Conservation (phyloP, 2,329 filamentous ascomycete species). For the Aaosphaeria pasadenensis region DNA sequence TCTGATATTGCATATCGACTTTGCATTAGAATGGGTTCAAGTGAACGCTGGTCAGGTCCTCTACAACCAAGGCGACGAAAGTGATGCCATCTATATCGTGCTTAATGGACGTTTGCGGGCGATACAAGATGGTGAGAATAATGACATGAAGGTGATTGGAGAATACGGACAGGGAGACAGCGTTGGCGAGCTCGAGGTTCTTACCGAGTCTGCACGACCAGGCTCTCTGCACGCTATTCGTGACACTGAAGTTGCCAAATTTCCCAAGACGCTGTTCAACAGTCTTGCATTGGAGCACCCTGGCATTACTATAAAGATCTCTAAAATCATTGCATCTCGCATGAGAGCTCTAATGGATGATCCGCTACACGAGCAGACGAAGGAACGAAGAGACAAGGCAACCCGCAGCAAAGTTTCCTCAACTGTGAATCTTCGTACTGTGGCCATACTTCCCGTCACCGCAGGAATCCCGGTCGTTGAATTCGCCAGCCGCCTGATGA, state of each 20-base stretch:
- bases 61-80: constrained; percentile 90
- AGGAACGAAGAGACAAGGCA: constrained; percentile 58
- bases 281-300: constrained; percentile 96
- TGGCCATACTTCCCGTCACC: constrained; percentile 87
- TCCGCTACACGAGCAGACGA: constrained; percentile 64
- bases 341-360: constrained; percentile 89
- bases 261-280: constrained; percentile 94
- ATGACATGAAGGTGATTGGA: constrained; percentile 79
- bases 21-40: constrained; percentile 97
- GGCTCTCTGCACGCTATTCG: constrained; percentile 93
- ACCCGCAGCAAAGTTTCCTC: constrained; percentile 68
- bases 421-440: constrained; percentile 86
- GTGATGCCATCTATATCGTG: constrained; percentile 97
- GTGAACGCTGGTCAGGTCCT: constrained; percentile 93
- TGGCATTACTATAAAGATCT: constrained; percentile 98
- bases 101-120: constrained; percentile 87
- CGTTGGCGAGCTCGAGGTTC: constrained; percentile 92
- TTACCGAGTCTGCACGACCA: constrained; percentile 89
- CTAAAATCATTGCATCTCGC: constrained; percentile 93
- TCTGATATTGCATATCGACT: constrained; percentile 93
- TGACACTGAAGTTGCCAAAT: constrained; percentile 93
- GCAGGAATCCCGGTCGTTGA: constrained; percentile 91
- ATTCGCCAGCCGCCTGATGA: constrained; percentile 85
- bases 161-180: constrained; percentile 98
- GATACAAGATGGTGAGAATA: constrained; percentile 77